phyloP scores from a whole-genome alignment of 371 early-diverging fungal genomes.

The Blakeslea trispora region DNA sequence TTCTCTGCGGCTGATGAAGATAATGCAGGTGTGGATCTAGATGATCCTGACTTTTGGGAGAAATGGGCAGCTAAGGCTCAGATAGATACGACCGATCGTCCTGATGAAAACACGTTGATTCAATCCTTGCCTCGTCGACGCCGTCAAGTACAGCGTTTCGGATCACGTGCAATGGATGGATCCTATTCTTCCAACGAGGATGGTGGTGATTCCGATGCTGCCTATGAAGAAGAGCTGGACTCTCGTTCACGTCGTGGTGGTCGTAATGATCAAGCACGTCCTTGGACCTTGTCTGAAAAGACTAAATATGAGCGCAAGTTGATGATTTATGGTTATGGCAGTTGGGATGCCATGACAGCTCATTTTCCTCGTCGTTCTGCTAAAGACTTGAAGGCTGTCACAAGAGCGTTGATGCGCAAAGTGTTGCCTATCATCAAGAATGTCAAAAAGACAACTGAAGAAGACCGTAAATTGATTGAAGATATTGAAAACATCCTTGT shows the following conservation, averaged over 20 bases:
- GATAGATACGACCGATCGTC: slow-evolving; percentile 60
- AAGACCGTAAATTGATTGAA: slow-evolving; percentile 36
- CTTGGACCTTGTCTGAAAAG: slow-evolving; percentile 77
- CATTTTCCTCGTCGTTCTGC: slow-evolving; percentile 58
- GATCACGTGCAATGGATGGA: slow-evolving; percentile 42
- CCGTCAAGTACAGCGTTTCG: slow-evolving; percentile 61
- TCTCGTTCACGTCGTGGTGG: slow-evolving; percentile 9
- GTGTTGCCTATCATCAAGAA: slow-evolving; percentile 31
- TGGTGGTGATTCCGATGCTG: slow-evolving; percentile 53
- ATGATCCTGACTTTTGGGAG: slow-evolving; percentile 98
- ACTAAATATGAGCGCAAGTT: slow-evolving; percentile 72
- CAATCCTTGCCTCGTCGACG: slow-evolving; percentile 70
- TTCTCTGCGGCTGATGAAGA: slow-evolving; percentile 72
- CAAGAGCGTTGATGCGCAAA: slow-evolving; percentile 38
- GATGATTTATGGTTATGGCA: slow-evolving; percentile 78
- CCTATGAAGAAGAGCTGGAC: slow-evolving; percentile 42
- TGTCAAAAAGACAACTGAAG: slow-evolving; percentile 29
- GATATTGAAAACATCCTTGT: slow-evolving; percentile 37
- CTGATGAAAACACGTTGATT: slow-evolving; percentile 61
- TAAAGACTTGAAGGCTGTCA: slow-evolving; percentile 58
- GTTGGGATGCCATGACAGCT: slow-evolving; percentile 68
- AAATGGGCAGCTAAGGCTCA: slow-evolving; percentile 88
- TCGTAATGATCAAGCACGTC: slow-evolving; percentile 27
- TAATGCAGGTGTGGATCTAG: slow-evolving; percentile 72
- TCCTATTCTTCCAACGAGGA: slow-evolving; percentile 47